Evolutionary conservation across 306 rosid genomes (phyloP), one percentile per base, ranked within the genome.

Genomic region (Prunus dulcis): DNA sequence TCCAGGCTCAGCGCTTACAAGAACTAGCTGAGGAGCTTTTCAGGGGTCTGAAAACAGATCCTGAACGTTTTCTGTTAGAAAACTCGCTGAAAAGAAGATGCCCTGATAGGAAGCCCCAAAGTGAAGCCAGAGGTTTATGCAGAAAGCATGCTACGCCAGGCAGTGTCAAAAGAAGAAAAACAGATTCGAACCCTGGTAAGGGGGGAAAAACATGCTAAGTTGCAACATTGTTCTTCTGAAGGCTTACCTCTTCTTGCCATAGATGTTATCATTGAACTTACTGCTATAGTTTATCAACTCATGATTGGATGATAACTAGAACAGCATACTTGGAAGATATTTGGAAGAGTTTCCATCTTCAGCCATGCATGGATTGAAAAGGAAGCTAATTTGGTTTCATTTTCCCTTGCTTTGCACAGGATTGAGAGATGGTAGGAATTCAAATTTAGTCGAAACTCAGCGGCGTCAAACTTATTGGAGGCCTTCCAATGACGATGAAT

Each of bases 1-100:
- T 69, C 52, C 83, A 83, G 87, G 87, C 87, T 61, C 84, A 52
- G 17, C 63, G 57, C 12, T 51, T 83, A 64, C 72, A 51, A 53
- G 84, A 25, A 27, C 77, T 77, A 22, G 84, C 80, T 4, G 56
- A 63, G 28, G n/a, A 23, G 74, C 70, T 80, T 30, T 80, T 80
- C 22, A 64, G 6, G 28, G 52, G 52, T 68, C 77, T 80, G 55
- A 84, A 56, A 80, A 56, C 47, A 57, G 72, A 81, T 69, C 87
- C 82, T 56, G 13, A 57, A 12, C 72, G 77, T 19, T 63, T 78
- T 50, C 76, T 32, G 68, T 69, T 50, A 43, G 57, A 38, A 45
- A 69, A 56, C 47, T 77, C 32, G 8, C 38, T 5, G 22, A 52
- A 62, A 32, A 80, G 52, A 84, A 68, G 65, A 41, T 25, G 61